These are phyloP conservation scores for Thelonectria rubi DNA, from an alignment of 2,329 filamentous ascomycete genomes.

Conservation along the genomic window DNA sequence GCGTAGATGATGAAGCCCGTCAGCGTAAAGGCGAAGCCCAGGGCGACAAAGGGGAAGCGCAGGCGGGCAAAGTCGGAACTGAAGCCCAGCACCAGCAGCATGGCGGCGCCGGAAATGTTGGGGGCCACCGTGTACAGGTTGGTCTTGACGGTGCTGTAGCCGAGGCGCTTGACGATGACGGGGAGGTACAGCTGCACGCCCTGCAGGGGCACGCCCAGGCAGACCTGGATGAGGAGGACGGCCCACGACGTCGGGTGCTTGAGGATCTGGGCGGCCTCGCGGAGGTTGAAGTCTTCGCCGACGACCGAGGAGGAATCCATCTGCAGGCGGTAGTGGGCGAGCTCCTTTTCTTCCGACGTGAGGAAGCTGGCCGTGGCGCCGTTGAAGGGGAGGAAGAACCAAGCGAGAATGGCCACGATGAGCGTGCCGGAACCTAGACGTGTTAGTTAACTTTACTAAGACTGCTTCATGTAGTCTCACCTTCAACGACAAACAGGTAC, in stretches of 20 bases:
- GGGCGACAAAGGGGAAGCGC: slow-evolving; percentile 77
- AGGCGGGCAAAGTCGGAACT: slow-evolving; percentile 71
- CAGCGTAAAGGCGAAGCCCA: slow-evolving; percentile 79
- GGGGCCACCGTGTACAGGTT: slow-evolving; percentile 86
- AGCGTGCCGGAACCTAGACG: slow-evolving; percentile 59
- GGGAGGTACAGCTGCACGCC: slow-evolving; percentile 64
- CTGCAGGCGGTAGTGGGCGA: slow-evolving; percentile 78
- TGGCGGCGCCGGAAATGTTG: slow-evolving; percentile 76
- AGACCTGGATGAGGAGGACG: slow-evolving; percentile 65
- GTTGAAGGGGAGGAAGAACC: slow-evolving; percentile 73
- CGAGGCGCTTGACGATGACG: slow-evolving; percentile 62
- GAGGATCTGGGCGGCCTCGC: slow-evolving; percentile 62
- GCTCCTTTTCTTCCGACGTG: slow-evolving; percentile 68
- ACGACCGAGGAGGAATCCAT: slow-evolving; percentile 75
- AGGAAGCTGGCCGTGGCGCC: slow-evolving; percentile 73
- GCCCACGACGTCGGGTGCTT: slow-evolving; percentile 57
- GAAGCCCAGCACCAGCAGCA: slow-evolving; percentile 78
- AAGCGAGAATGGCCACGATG: slow-evolving; percentile 70
- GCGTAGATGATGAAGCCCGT: slow-evolving; percentile 83
- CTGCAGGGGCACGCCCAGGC: slow-evolving; percentile 67
- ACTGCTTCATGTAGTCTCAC: slow-evolving; percentile 32
- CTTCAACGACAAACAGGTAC: slow-evolving; percentile 65
- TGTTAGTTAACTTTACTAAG: not conserved
- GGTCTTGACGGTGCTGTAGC: slow-evolving; percentile 64
- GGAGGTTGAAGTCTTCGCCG: slow-evolving; percentile 60